Evolutionary conservation across 2,329 filamentous ascomycete genomes (phyloP).

Genomic region (Phialemoniopsis sp.): DNA sequence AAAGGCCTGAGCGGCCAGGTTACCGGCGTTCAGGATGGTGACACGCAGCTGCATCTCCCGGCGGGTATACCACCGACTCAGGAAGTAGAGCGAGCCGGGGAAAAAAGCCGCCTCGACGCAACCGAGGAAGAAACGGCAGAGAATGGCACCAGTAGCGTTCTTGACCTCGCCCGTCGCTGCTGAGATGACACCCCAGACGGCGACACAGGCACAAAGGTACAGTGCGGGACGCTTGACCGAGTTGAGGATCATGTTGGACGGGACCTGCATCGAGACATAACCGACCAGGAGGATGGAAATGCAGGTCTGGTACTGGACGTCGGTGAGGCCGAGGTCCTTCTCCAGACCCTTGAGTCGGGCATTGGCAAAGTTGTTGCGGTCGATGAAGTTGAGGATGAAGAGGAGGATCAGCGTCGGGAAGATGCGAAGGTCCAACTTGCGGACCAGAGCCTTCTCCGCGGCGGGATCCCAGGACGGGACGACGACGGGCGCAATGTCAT

Average conservation of each 20-base stretch:
- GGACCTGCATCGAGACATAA: slow-evolving; percentile 30
- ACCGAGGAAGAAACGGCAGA: slow-evolving; percentile 30
- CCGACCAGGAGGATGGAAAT: slow-evolving; percentile 27
- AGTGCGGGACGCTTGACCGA: slow-evolving; percentile 37
- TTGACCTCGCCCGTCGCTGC: slow-evolving; percentile 25
- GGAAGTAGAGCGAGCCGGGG: slow-evolving; percentile 21
- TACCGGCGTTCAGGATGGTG: slow-evolving; percentile 55
- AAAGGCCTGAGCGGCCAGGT: slow-evolving; percentile 57
- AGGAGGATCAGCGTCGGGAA: slow-evolving; percentile 49
- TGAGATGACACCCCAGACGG: slow-evolving; percentile 17
- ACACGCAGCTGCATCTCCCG: slow-evolving; percentile 50
- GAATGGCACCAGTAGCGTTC: slow-evolving; percentile 24
- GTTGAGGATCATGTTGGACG: slow-evolving; percentile 39
- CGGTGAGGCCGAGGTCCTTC: slow-evolving; percentile 31
- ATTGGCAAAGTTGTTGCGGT: slow-evolving; percentile 21
- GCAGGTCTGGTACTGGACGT: slow-evolving; percentile 30
- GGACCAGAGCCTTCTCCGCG: slow-evolving; percentile 5
- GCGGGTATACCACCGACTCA: slow-evolving; percentile 65
- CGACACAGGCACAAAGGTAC: slow-evolving; percentile 24
- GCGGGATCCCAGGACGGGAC: not conserved
- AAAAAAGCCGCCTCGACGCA: slow-evolving; percentile 8
- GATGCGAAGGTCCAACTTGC: slow-evolving; percentile 9
- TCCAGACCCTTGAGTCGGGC: slow-evolving; percentile 37
- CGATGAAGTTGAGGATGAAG: slow-evolving; percentile 61
- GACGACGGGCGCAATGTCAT: no score